These are phyloP conservation scores for Aspergillus tamarii DNA, from an alignment of 2,329 filamentous ascomycete genomes.

Conservation along the genomic window DNA sequence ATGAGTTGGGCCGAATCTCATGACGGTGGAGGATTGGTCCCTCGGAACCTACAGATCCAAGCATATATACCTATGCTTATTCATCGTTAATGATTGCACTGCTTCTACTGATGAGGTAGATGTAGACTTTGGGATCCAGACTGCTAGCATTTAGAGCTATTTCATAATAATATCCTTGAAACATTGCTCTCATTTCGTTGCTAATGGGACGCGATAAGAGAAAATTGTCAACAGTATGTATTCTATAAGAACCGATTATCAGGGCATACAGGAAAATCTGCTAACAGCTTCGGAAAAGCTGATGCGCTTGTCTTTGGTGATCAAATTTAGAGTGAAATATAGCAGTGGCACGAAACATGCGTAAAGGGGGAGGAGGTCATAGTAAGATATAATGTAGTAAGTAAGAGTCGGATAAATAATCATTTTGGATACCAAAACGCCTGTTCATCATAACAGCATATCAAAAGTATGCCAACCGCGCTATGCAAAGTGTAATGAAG, in stretches of 20 bases:
- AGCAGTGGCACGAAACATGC: slow-evolving; percentile 6
- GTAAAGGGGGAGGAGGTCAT: slow-evolving; percentile 14
- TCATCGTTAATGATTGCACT: neutral
- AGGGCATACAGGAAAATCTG: neutral
- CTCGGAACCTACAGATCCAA: neutral
- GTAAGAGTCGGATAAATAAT: slow-evolving; percentile 12
- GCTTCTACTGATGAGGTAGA: neutral
- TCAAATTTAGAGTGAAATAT: slow-evolving; percentile 15
- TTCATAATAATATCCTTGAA: neutral
- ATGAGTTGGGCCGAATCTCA: neutral
- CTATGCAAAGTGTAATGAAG: slow-evolving; percentile 42
- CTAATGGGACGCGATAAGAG: neutral
- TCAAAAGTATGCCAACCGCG: slow-evolving; percentile 40
- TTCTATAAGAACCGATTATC: neutral
- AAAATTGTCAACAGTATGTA: neutral
- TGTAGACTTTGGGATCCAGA: neutral
- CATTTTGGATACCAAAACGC: slow-evolving; percentile 37
- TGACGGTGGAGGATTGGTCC: neutral
- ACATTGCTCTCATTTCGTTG: neutral
- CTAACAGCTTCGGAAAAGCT: neutral
- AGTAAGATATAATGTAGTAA: slow-evolving; percentile 16
- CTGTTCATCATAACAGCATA: slow-evolving; percentile 38
- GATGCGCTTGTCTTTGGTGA: neutral
- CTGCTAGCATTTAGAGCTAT: neutral
- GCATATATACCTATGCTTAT: neutral